Base-by-base conservation (phyloP, 306 rosid genomes). In the Chamaecrista fasciculata region DNA sequence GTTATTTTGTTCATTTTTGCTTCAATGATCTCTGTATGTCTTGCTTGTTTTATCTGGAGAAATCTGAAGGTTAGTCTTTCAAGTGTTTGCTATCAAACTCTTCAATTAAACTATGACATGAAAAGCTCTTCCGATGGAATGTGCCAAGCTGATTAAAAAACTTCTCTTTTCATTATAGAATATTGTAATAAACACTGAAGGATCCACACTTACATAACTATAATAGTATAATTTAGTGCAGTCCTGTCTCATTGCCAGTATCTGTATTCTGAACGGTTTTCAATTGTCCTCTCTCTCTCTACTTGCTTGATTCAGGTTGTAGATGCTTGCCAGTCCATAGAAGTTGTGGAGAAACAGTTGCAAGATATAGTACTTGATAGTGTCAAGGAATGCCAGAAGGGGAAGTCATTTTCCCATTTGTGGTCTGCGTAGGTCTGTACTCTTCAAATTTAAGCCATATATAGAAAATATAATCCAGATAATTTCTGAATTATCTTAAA, bases 281-380 rank as follows among this genome's bases (percentile, higher is more conserved):
- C n/a, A n/a, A n/a, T n/a, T n/a, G n/a, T n/a, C n/a, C n/a, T 3
- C 55, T 62, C 26, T n/a, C 11, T 20, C 44, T 44, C 50, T 76
- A 50, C 33, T 12, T 36, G 36, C 70, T 50, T 51, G 80, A 63
- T 80, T 77, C 96, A 94, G 97, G 71, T 82, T 69, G 65, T 94
- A 39, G 91, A 91, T 71, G 97, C 96, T 21, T 76, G 82, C 78
- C 93, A 70, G 67, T 70, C 92, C 62, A 83, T 88, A 33, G 95
- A 88, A 78, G 89, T 79, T 58, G 84, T 87, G 34, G 96, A 88
- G 91, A 91, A 87, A 67, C 87, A 81, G 66, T 76, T 91, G 76
- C 96, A 51, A 66, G 85, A 85, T 48, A 84, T 76, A 1, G 91
- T 76, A 37, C 46, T 82, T 34, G 83, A 61, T 28, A 79, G 83